A percentile compares a stretch with the other conserved stretches of the same genome.
phyloP scores from a whole-genome alignment of 1,284 basidiomycete species.

The Fomitiporia mediterranea region DNA sequence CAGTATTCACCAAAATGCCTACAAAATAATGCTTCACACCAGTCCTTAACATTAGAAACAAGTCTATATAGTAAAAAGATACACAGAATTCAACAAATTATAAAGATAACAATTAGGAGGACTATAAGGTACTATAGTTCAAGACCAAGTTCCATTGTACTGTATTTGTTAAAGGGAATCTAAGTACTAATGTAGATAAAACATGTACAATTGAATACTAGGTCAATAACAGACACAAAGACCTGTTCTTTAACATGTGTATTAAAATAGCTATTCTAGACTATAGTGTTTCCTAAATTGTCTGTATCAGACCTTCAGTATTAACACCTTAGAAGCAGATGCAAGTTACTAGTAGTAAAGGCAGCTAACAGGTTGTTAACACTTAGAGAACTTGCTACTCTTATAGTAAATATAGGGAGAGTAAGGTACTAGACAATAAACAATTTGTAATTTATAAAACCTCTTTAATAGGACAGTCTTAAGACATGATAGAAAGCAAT shows the following conservation, averaged over 20 bases:
- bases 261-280: slow-evolving; percentile 94
- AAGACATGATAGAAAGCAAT: slow-evolving; percentile 74
- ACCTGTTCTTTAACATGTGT: slow-evolving; percentile 77
- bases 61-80: slow-evolving; percentile 72
- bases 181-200: slow-evolving; percentile 92
- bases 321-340: background rate
- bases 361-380: slow-evolving; percentile 86
- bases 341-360: slow-evolving; percentile 62
- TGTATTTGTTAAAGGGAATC: slow-evolving; percentile 75
- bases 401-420: slow-evolving; percentile 76
- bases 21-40: slow-evolving; percentile 76
- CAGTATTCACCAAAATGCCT: slow-evolving; percentile 74
- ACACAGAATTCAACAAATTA: slow-evolving; percentile 72
- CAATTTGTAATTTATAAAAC: slow-evolving; percentile 86
- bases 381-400: slow-evolving; percentile 72
- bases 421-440: slow-evolving; percentile 90
- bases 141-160: slow-evolving; percentile 58
- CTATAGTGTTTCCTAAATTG: slow-evolving; percentile 72
- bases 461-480: slow-evolving; percentile 72
- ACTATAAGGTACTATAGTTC: slow-evolving; percentile 69
- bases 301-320: background rate
- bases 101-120: slow-evolving; percentile 61
- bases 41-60: slow-evolving; percentile 79
- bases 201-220: slow-evolving; percentile 77
- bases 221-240: slow-evolving; percentile 88